Evolutionary conservation across 2,329 filamentous ascomycete species (phyloP).

Genomic region (Fusarium fujikuroi): DNA sequence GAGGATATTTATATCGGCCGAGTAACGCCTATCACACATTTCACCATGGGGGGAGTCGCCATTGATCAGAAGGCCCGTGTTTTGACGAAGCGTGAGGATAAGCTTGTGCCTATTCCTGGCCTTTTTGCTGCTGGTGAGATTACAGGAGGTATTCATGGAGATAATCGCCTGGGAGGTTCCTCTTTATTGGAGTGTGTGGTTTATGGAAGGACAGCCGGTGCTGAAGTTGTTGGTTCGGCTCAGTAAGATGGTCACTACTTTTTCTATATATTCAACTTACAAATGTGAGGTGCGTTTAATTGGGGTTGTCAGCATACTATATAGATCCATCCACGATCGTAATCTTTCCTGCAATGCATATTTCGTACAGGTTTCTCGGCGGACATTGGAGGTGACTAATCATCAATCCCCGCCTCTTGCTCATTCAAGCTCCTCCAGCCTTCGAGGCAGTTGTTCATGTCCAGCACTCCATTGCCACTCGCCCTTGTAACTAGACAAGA

Average conservation of each 20-base stretch:
- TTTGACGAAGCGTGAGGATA: slow-evolving; percentile 51
- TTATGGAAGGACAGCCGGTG: slow-evolving; percentile 68
- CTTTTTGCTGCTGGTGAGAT: slow-evolving; percentile 73
- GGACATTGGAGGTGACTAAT: no score
- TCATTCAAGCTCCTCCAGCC: no score
- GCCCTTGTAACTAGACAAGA: no score
- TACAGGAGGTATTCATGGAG: slow-evolving; percentile 72
- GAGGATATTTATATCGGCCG: slow-evolving; percentile 66
- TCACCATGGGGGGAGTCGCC: slow-evolving; percentile 73
- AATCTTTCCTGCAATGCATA: no score
- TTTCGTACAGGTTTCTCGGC: no score
- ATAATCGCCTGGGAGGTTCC: slow-evolving; percentile 70
- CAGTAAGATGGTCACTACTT: not conserved
- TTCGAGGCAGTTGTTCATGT: no score
- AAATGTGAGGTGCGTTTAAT: slow-evolving; percentile 28
- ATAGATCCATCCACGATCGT: no score
- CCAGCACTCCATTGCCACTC: no score
- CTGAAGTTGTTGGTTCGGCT: slow-evolving; percentile 25
- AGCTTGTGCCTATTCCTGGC: slow-evolving; percentile 60
- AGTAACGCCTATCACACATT: slow-evolving; percentile 72
- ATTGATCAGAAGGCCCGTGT: slow-evolving; percentile 66
- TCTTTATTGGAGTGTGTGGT: slow-evolving; percentile 72
- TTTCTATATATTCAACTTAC: slow-evolving; percentile 18
- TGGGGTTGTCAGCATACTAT: no score
- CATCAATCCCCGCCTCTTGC: no score